Percentiles rank a stretch among this genome's conserved stretches.
Conservation (phyloP, 169 alveolate genomes). For the Cytauxzoon felis region DNA sequence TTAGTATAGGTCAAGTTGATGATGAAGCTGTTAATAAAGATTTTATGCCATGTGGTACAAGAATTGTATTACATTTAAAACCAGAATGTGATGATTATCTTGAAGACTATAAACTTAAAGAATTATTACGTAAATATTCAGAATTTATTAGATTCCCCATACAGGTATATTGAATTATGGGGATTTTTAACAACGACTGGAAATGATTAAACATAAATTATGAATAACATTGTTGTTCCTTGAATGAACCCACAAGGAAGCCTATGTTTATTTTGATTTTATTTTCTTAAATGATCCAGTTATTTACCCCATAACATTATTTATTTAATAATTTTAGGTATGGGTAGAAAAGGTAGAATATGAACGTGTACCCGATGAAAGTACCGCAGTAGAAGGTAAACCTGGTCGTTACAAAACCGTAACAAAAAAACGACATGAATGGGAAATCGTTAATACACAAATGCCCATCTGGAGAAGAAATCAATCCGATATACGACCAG, state of each 20-base stretch:
- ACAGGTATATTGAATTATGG: conserved; percentile 64
- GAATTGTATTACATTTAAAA: conserved; percentile 91
- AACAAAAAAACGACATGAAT: conserved; percentile 75
- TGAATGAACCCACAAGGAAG: conserved; percentile 40
- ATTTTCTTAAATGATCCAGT: neutral
- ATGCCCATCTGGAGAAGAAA: conserved; percentile 94
- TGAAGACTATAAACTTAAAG: conserved; percentile 90
- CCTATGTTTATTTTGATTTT: neutral
- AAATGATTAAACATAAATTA: conserved; percentile 10
- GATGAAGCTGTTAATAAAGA: conserved; percentile 86
- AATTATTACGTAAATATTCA: conserved; percentile 88
- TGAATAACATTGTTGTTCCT: conserved; percentile 18
- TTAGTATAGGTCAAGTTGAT: conserved; percentile 84
- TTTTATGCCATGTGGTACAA: conserved; percentile 91
- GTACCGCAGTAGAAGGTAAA: conserved; percentile 72
- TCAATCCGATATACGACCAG: conserved; percentile 85
- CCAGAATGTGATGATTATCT: conserved; percentile 95
- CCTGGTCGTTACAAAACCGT: conserved; percentile 76
- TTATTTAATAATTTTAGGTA: conserved; percentile 31
- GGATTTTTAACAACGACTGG: conserved; percentile 4
- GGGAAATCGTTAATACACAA: conserved; percentile 91
- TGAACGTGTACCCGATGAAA: conserved; percentile 82
- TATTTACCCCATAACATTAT: neutral
- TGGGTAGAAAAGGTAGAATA: conserved; percentile 83
- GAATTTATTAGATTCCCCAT: conserved; percentile 96